Percentiles rank a stretch among this genome's conserved stretches.
Evolutionary conservation across 2,329 filamentous ascomycete genomes (phyloP).

Genomic region (Alternaria brassicae): DNA sequence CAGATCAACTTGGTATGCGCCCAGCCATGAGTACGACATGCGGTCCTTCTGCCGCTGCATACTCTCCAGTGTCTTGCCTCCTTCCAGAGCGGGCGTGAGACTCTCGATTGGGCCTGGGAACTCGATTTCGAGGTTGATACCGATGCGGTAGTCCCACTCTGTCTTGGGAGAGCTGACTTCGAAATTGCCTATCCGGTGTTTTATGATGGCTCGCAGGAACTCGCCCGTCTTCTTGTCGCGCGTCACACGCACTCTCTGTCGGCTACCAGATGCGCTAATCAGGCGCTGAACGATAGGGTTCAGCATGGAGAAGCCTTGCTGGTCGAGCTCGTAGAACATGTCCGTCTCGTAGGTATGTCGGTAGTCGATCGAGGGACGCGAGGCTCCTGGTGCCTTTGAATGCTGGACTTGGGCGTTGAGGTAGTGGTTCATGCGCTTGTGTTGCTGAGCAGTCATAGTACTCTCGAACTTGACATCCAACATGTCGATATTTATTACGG

Average conservation of each 20-base stretch:
- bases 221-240: slow-evolving; percentile 74
- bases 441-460: slow-evolving; percentile 92
- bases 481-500: slow-evolving; percentile 33
- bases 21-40: slow-evolving; percentile 86
- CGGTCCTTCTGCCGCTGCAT: slow-evolving; percentile 83
- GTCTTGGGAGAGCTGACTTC: slow-evolving; percentile 80
- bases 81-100: slow-evolving; percentile 54
- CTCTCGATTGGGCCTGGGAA: slow-evolving; percentile 70
- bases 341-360: slow-evolving; percentile 83
- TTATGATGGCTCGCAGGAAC: slow-evolving; percentile 84
- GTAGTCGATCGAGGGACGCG: slow-evolving; percentile 74
- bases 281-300: slow-evolving; percentile 67
- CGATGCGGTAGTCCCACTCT: slow-evolving; percentile 89
- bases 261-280: slow-evolving; percentile 42
- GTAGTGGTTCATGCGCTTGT: slow-evolving; percentile 82
- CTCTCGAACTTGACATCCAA: slow-evolving; percentile 70
- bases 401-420: slow-evolving; percentile 74
- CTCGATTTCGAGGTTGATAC: slow-evolving; percentile 91
- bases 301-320: slow-evolving; percentile 59
- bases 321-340: slow-evolving; percentile 67
- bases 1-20: slow-evolving; percentile 83
- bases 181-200: slow-evolving; percentile 86
- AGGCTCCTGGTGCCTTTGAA: slow-evolving; percentile 50
- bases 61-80: slow-evolving; percentile 48
- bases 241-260: slow-evolving; percentile 62